phyloP scores from a whole-genome alignment of 2,329 filamentous ascomycete species.

The Cordyceps cicadae region DNA sequence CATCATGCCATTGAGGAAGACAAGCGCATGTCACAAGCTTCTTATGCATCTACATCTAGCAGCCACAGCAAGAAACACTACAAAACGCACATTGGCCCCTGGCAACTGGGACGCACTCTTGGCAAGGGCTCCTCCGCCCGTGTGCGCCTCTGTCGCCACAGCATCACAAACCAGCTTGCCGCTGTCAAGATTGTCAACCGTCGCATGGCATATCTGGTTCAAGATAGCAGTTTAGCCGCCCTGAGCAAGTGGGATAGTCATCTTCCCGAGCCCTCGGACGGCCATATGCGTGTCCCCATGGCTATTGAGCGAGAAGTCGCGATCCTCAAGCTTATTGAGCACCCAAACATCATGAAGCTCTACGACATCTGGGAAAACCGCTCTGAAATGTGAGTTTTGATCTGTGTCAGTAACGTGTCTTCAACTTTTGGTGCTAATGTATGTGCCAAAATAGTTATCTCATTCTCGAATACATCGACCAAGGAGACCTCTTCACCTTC shows the following conservation, averaged over 20 bases:
- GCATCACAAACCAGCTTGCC: constrained; percentile 67
- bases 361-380: constrained; percentile 98
- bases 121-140: constrained; percentile 85
- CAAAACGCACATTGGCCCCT: constrained; percentile 81
- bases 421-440: constrained; percentile 12
- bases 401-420: not conserved
- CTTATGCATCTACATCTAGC: constrained; percentile 33
- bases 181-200: constrained; percentile 96
- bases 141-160: constrained; percentile 78
- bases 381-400: constrained; percentile 68
- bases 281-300: constrained; percentile 67
- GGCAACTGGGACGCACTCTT: constrained; percentile 82
- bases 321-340: constrained; percentile 92
- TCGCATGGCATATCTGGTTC: constrained; percentile 66
- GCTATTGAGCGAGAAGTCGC: constrained; percentile 92
- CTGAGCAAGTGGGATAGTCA: constrained; percentile 65
- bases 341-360: constrained; percentile 87
- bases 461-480: constrained; percentile 83
- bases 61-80: constrained; percentile 34
- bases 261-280: constrained; percentile 45
- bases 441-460: constrained; percentile 59
- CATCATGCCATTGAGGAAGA: constrained; percentile 25
- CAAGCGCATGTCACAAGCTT: constrained; percentile 32
- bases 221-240: constrained; percentile 77
- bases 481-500: constrained; percentile 75